phyloP scores from a whole-genome alignment of 1,139 yeast species.

The Groenewaldozyma auringiensis region DNA sequence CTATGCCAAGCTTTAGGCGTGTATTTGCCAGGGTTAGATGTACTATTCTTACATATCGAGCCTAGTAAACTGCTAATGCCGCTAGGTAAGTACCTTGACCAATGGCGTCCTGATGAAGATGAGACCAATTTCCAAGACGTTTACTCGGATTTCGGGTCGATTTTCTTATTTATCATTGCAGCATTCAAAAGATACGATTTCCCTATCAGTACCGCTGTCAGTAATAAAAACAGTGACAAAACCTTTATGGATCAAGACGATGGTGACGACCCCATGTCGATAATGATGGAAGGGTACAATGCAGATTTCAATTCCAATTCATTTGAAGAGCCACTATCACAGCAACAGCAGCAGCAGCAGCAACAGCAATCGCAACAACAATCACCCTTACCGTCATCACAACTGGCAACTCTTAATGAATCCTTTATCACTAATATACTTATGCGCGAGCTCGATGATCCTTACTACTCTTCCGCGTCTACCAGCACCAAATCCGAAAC shows the following conservation, averaged over 20 bases:
- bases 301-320: no score
- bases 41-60: constrained; percentile 32
- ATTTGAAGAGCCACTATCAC: constrained; percentile 5
- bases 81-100: constrained; percentile 31
- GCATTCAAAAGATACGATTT: constrained; percentile 39
- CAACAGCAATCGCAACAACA: constrained; percentile 1
- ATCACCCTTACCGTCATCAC: not conserved
- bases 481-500: constrained; percentile 41
- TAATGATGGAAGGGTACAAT: not conserved
- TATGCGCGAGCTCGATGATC: constrained; percentile 60
- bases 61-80: constrained; percentile 25
- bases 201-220: not conserved
- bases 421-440: constrained; percentile 48
- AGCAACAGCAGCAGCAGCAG: constrained; percentile 7
- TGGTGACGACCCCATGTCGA: not conserved
- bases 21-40: constrained; percentile 38
- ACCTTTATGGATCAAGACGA: not conserved
- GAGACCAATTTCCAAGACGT: constrained; percentile 58
- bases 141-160: constrained; percentile 60
- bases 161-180: constrained; percentile 44
- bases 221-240: not conserved
- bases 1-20: constrained; percentile 42
- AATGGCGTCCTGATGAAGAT: constrained; percentile 31
- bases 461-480: constrained; percentile 42
- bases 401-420: no score